These are phyloP conservation scores for Vigna unguiculata DNA, from an alignment of 306 rosid species.

Conservation along the genomic window DNA sequence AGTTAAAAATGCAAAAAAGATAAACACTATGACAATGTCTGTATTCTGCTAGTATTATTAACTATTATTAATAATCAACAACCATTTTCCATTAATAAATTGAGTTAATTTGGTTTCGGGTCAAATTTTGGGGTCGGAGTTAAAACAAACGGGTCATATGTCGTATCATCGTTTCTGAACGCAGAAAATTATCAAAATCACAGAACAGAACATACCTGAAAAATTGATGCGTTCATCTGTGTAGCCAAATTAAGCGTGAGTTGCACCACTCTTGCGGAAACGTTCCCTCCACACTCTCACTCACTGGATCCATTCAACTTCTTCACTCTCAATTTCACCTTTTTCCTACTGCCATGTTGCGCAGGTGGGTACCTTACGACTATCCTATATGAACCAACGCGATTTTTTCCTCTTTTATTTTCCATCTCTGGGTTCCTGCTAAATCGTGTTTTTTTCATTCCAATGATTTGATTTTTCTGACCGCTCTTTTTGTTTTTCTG, in stretches of 20 bases:
- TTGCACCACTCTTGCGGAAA: not conserved
- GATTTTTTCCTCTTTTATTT: not conserved
- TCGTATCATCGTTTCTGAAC: not conserved
- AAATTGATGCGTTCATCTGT: not conserved
- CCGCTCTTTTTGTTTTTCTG: slow-evolving; percentile 7
- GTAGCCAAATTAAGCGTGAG: not conserved
- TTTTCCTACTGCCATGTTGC: slow-evolving; percentile 8
- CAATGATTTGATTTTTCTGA: not conserved
- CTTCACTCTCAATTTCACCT: not conserved
- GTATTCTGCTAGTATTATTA: no score
- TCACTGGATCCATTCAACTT: slow-evolving; percentile 11
- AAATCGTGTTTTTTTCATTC: slow-evolving; percentile 25
- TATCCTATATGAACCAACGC: no score
- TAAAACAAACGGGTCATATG: not conserved
- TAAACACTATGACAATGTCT: no score
- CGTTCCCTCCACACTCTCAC: not conserved
- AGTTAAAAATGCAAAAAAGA: no score
- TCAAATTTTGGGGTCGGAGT: not conserved
- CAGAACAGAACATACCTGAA: not conserved
- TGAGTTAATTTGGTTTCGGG: not conserved
- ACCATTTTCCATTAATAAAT: no score
- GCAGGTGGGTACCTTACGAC: not conserved
- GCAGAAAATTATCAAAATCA: not conserved
- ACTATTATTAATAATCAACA: no score
- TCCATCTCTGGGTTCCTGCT: not conserved